phyloP scores from a whole-genome alignment of 2,329 filamentous ascomycete species.

The Beauveria sp. region DNA sequence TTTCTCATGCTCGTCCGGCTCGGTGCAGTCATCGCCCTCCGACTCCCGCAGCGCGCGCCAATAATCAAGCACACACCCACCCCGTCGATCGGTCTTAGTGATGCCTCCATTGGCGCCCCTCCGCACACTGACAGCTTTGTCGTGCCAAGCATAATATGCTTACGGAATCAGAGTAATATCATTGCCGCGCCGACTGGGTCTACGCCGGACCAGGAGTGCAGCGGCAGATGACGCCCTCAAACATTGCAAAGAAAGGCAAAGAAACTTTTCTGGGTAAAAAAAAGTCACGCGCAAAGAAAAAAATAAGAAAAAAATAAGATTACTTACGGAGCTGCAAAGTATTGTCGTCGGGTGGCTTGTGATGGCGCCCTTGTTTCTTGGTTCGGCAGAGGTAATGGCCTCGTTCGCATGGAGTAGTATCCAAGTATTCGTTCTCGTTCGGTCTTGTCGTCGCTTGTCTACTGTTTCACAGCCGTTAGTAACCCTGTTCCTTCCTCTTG shows the following conservation, averaged over 20 bases:
- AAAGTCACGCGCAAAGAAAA: neutral
- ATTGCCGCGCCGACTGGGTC: neutral
- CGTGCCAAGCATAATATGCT: constrained; percentile 10
- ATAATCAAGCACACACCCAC: neutral
- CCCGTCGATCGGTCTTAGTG: neutral
- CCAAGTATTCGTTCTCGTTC: neutral
- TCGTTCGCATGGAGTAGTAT: neutral
- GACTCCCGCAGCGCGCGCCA: neutral
- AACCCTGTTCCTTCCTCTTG: neutral
- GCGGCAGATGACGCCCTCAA: neutral
- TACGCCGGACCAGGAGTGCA: neutral
- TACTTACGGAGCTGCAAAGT: neutral
- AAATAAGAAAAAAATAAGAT: neutral
- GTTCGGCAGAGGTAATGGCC: neutral
- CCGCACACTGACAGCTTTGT: neutral
- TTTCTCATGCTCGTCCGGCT: neutral
- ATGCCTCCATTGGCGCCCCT: neutral
- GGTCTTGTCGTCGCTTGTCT: neutral
- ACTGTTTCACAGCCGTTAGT: neutral
- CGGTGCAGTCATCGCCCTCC: neutral
- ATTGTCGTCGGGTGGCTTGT: neutral
- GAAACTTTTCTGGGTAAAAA: neutral
- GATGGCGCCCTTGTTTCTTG: neutral
- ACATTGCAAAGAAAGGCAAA: neutral
- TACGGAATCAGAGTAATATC: constrained; percentile 9